Evolutionary conservation across 768 basidiomycete genomes (phyloP).

Genomic region (Sistotremastrum niveocremeum): DNA sequence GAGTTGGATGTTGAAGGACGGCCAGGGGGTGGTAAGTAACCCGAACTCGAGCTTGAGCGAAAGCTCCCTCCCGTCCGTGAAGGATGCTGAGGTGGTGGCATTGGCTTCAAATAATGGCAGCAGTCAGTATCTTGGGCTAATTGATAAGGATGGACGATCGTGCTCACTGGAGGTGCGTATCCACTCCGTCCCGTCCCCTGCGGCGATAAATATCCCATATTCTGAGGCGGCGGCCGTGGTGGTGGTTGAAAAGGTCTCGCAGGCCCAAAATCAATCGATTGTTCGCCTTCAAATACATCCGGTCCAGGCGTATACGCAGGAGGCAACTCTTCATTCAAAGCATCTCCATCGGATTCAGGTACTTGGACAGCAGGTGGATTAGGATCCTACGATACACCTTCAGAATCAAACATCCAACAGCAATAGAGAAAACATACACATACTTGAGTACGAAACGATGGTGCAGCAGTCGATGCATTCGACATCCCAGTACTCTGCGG

Average conservation of each 20-base stretch:
- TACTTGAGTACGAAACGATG: too few species aligned
- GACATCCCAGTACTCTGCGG: too few species aligned
- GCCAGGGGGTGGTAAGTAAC: neutral
- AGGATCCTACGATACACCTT: too few species aligned
- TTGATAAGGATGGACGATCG: conserved; percentile 9
- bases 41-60: conserved; percentile 4
- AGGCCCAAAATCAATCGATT: conserved; percentile 50
- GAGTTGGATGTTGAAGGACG: neutral
- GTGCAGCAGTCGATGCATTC: too few species aligned
- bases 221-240: conserved; percentile 9
- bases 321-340: conserved; percentile 36
- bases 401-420: too few species aligned
- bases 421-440: too few species aligned
- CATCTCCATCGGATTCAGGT: too few species aligned
- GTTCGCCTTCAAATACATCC: conserved; percentile 41
- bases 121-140: neutral
- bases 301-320: conserved; percentile 58
- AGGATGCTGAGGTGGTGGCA: conserved; percentile 4
- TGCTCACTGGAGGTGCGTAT: neutral
- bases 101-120: neutral
- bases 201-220: too few species aligned
- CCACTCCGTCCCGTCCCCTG: too few species aligned
- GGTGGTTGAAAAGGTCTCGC: conserved; percentile 43
- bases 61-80: neutral
- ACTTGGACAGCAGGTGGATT: too few species aligned